Conservation (phyloP, 2,329 filamentous ascomycete genomes). For the Monosporascus sp. region DNA sequence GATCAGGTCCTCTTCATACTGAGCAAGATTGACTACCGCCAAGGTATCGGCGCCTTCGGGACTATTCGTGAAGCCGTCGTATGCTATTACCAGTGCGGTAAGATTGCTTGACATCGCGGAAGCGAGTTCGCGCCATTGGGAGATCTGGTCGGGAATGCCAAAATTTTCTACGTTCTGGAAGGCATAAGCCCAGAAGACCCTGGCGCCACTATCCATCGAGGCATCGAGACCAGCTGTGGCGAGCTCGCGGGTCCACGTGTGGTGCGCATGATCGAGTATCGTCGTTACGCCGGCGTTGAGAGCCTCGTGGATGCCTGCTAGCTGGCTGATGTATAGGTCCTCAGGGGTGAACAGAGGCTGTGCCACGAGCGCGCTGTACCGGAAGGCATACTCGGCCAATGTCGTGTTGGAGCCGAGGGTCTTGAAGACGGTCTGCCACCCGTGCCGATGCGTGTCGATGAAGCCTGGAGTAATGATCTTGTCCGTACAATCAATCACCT, state of each 20-base stretch:
- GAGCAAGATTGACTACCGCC: too few species aligned
- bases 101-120: slow-evolving; percentile 20
- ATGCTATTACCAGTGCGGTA: slow-evolving; percentile 13
- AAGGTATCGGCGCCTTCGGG: too few species aligned
- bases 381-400: slow-evolving; percentile 40
- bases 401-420: slow-evolving; percentile 47
- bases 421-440: slow-evolving; percentile 51
- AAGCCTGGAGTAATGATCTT: slow-evolving; percentile 52
- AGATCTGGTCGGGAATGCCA: slow-evolving; percentile 30
- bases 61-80: too few species aligned
- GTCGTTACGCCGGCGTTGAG: slow-evolving; percentile 50
- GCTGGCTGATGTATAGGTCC: slow-evolving; percentile 41
- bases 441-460: slow-evolving; percentile 50
- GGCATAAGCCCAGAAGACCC: slow-evolving; percentile 41
- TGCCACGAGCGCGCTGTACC: slow-evolving; percentile 31
- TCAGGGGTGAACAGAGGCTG: slow-evolving; percentile 30
- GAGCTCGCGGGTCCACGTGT: slow-evolving; percentile 38
- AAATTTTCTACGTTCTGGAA: slow-evolving; percentile 32
- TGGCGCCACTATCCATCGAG: slow-evolving; percentile 40
- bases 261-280: slow-evolving; percentile 46
- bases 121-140: slow-evolving; percentile 33
- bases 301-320: slow-evolving; percentile 42
- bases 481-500: slow-evolving; percentile 40
- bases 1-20: too few species aligned
- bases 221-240: slow-evolving; percentile 39